Conservation (phyloP, 116 monocot species). For the Trichopus zeylanicus region DNA sequence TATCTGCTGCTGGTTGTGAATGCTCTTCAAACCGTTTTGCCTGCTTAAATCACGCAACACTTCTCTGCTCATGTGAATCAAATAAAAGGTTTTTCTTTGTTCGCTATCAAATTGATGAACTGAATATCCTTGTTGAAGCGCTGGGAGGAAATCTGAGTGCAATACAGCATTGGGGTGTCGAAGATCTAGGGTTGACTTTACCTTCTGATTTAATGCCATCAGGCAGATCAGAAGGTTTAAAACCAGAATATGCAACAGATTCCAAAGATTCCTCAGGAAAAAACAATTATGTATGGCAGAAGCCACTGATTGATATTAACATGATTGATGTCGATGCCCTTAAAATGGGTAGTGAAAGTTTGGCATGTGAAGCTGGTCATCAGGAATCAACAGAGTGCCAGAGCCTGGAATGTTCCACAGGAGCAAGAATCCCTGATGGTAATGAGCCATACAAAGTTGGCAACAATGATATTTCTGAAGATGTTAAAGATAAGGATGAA, state of each 20-base stretch:
- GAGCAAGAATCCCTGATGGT: slow-evolving; percentile 6
- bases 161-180: slow-evolving; percentile 23
- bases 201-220: slow-evolving; percentile 4
- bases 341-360: slow-evolving; percentile 1
- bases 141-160: slow-evolving; percentile 49
- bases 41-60: slow-evolving; percentile 62
- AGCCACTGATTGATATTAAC: slow-evolving; percentile 16
- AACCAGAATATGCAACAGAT: slow-evolving; percentile 6
- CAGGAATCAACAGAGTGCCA: neutral
- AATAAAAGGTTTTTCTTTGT: slow-evolving; percentile 43
- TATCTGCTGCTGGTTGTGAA: slow-evolving; percentile 66
- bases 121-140: slow-evolving; percentile 53
- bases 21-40: slow-evolving; percentile 56
- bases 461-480: neutral
- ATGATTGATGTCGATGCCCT: too few relatives aligned
- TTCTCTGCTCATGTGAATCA: slow-evolving; percentile 55
- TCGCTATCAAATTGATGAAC: slow-evolving; percentile 49
- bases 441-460: neutral
- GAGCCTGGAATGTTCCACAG: neutral
- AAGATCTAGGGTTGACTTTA: slow-evolving; percentile 19
- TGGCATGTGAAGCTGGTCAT: slow-evolving; percentile 1
- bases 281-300: slow-evolving; percentile 5
- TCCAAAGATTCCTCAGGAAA: slow-evolving; percentile 3
- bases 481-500: neutral
- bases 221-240: slow-evolving; percentile 6